phyloP scores from a whole-genome alignment of 2,329 filamentous ascomycete genomes.

The Nemania sp. region DNA sequence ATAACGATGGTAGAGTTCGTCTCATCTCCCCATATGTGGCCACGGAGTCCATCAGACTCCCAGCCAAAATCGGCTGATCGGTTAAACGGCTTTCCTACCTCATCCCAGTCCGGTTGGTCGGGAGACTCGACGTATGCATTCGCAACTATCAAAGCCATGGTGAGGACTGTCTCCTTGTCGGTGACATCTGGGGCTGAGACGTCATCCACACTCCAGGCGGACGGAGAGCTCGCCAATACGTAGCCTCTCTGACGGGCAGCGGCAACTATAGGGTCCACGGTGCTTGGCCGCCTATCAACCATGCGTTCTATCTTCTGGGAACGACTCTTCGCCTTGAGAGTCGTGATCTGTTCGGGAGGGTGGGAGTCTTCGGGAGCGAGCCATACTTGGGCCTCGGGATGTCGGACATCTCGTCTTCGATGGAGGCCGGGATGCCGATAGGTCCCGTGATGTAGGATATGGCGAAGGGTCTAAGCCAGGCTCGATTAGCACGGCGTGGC shows the following conservation, averaged over 20 bases:
- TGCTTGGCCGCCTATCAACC: constrained; percentile 73
- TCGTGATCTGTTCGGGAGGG: constrained; percentile 54
- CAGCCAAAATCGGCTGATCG: constrained; percentile 89
- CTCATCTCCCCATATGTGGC: constrained; percentile 89
- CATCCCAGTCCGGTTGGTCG: constrained; percentile 77
- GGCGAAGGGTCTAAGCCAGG: constrained; percentile 64
- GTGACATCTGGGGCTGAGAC: constrained; percentile 79
- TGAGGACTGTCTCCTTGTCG: constrained; percentile 82
- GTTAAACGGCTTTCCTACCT: constrained; percentile 80
- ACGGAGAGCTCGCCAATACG: constrained; percentile 68
- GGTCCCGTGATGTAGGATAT: constrained; percentile 91
- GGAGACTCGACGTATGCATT: constrained; percentile 84
- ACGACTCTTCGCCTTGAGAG: constrained; percentile 66
- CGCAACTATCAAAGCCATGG: constrained; percentile 83
- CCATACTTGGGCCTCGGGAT: constrained; percentile 64
- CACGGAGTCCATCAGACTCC: constrained; percentile 84
- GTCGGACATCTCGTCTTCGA: constrained; percentile 70
- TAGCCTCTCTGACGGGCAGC: constrained; percentile 71
- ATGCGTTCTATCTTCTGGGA: constrained; percentile 77
- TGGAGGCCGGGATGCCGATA: constrained; percentile 78
- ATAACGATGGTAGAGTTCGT: constrained; percentile 87
- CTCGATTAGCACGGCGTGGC: constrained; percentile 11
- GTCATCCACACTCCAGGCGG: constrained; percentile 83
- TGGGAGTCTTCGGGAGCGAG: constrained; percentile 63
- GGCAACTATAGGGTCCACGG: constrained; percentile 78